Evolutionary conservation across 345 rosid genomes (phyloP).

Genomic region (Aquilaria sinensis): DNA sequence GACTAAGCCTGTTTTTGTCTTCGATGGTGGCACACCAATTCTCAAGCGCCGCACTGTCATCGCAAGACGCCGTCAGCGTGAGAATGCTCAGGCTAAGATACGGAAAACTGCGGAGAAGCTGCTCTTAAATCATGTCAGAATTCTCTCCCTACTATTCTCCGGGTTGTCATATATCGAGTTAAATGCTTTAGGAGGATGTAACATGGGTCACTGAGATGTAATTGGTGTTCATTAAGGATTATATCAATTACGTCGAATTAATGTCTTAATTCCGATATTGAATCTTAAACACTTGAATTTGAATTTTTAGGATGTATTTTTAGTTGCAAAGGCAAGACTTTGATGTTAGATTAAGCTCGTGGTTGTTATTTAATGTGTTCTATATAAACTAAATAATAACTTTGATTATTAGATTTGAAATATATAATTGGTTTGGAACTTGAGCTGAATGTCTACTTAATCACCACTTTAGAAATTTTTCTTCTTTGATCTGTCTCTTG

Average conservation of each 20-base stretch:
- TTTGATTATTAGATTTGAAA: too few species aligned
- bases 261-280: too few species aligned
- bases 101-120: slow-evolving; percentile 93
- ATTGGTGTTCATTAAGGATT: too few species aligned
- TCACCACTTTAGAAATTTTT: slow-evolving; percentile 1
- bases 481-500: slow-evolving; percentile 10
- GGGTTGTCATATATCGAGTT: not conserved
- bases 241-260: too few species aligned
- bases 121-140: slow-evolving; percentile 68
- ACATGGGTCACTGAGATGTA: not conserved
- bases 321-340: too few species aligned
- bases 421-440: too few species aligned
- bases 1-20: slow-evolving; percentile 90
- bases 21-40: slow-evolving; percentile 89
- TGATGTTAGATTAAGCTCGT: too few species aligned
- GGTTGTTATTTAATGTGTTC: too few species aligned
- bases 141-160: not conserved
- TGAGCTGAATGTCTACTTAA: not conserved
- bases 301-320: too few species aligned
- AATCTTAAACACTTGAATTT: too few species aligned
- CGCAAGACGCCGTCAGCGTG: slow-evolving; percentile 85
- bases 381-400: too few species aligned
- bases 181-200: not conserved
- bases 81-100: slow-evolving; percentile 87
- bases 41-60: slow-evolving; percentile 92